Evolutionary conservation across 2,329 filamentous ascomycete species (phyloP).

Genomic region (Aspergillus pseudoglaucus): DNA sequence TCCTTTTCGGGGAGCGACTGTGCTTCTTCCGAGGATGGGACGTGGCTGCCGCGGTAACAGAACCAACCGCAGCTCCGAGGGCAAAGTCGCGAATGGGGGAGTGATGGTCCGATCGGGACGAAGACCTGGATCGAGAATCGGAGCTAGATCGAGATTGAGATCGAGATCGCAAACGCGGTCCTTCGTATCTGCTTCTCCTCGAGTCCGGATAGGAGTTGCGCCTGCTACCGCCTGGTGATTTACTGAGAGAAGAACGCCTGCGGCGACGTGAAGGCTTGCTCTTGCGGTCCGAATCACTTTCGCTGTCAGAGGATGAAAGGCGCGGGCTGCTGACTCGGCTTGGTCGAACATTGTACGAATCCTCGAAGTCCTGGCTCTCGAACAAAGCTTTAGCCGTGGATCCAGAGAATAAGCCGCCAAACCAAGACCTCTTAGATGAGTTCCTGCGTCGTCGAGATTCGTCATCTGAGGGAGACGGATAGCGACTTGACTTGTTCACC

Average conservation of each 20-base stretch:
- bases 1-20: constrained; percentile 30
- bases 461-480: constrained; percentile 45
- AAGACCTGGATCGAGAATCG: constrained; percentile 38
- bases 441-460: constrained; percentile 39
- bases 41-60: constrained; percentile 21
- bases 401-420: constrained; percentile 50
- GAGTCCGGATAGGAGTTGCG: constrained; percentile 22
- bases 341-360: constrained; percentile 54
- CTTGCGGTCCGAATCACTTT: constrained; percentile 25
- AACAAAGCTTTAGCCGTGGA: constrained; percentile 52
- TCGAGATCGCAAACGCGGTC: constrained; percentile 26
- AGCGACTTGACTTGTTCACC: constrained; percentile 56
- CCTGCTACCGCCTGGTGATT: constrained; percentile 31
- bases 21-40: constrained; percentile 19
- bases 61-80: constrained; percentile 31
- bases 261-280: constrained; percentile 40
- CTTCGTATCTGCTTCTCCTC: constrained; percentile 11
- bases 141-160: constrained; percentile 20
- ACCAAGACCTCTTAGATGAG: constrained; percentile 43
- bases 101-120: constrained; percentile 21
- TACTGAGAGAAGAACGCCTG: constrained; percentile 21
- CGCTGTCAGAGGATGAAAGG: constrained; percentile 20
- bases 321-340: constrained; percentile 36
- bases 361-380: constrained; percentile 51
- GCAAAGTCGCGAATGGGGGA: constrained; percentile 28